Conservation (phyloP, 225 moss, liverwort and hornwort genomes). For the Marchantia paleacea region DNA sequence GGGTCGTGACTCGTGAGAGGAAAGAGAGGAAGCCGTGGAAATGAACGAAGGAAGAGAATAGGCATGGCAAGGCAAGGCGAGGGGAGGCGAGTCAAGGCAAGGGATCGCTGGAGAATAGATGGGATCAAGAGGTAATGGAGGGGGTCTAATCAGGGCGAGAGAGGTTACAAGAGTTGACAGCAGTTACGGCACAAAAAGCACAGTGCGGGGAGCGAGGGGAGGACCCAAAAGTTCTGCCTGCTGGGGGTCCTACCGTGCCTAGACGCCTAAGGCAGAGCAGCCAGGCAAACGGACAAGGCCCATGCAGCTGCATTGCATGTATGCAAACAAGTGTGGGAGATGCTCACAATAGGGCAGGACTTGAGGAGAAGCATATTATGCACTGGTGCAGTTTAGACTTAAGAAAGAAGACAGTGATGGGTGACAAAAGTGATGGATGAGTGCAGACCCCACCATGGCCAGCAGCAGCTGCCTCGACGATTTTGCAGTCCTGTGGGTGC, state of each 20-base stretch:
- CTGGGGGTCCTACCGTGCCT: neutral
- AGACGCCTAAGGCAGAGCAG: neutral
- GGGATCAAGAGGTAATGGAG: neutral
- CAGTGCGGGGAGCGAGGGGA: neutral
- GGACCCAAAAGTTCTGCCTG: neutral
- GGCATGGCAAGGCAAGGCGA: too few relatives aligned
- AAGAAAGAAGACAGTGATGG: constrained; percentile 2
- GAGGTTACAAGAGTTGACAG: neutral
- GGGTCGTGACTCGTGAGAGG: too few relatives aligned
- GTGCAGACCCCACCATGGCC: constrained; percentile 11
- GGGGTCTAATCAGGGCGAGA: too few relatives aligned
- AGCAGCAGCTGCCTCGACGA: constrained; percentile 3
- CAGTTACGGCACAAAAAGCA: neutral
- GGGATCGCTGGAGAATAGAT: too few relatives aligned
- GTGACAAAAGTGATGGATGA: constrained; percentile 14
- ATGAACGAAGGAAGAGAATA: too few relatives aligned
- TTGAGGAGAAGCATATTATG: neutral
- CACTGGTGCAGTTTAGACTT: neutral
- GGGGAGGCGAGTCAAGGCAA: too few relatives aligned
- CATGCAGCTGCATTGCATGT: neutral
- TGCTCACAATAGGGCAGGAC: neutral
- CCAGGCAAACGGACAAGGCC: constrained; percentile 6
- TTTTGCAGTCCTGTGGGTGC: neutral
- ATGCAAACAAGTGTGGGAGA: constrained; percentile 1
- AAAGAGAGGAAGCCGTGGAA: too few relatives aligned